These are phyloP conservation scores for Tetradesmus lagerheimii DNA, from an alignment of 139 green algal species.

Conservation along the genomic window DNA sequence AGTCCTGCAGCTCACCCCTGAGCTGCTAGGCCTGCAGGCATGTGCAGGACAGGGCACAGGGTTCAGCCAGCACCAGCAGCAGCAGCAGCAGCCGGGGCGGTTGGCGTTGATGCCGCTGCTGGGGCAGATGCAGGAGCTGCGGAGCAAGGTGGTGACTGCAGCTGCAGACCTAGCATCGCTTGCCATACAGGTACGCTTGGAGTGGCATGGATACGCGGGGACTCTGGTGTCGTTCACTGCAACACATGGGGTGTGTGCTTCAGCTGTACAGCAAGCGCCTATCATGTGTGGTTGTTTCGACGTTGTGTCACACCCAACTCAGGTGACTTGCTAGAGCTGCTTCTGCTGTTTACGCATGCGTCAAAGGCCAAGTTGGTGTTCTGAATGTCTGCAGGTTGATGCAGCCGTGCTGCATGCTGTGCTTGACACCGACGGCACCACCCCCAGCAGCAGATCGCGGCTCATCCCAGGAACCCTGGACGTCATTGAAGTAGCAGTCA, in stretches of 20 bases:
- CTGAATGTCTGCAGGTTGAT: constrained; percentile 43
- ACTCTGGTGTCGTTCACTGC: too few relatives aligned
- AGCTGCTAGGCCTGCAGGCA: neutral
- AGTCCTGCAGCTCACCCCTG: constrained; percentile 11
- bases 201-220: too few relatives aligned
- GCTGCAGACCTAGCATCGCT: constrained; percentile 24
- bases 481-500: constrained; percentile 15
- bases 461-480: neutral
- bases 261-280: neutral
- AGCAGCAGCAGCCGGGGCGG: constrained; percentile 9
- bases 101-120: constrained; percentile 9
- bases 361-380: too few relatives aligned
- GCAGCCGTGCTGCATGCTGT: constrained; percentile 37
- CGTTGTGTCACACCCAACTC: too few relatives aligned
- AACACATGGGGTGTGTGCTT: too few relatives aligned
- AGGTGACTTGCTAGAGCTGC: neutral
- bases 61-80: constrained; percentile 6
- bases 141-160: constrained; percentile 3
- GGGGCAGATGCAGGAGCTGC: constrained; percentile 18
- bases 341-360: neutral
- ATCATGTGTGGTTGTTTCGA: neutral
- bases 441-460: neutral
- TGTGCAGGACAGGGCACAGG: neutral
- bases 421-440: neutral
- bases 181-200: neutral